Evolutionary conservation across 352 stramenopile genomes (phyloP).

Genomic region (Globisporangium ultimum): DNA sequence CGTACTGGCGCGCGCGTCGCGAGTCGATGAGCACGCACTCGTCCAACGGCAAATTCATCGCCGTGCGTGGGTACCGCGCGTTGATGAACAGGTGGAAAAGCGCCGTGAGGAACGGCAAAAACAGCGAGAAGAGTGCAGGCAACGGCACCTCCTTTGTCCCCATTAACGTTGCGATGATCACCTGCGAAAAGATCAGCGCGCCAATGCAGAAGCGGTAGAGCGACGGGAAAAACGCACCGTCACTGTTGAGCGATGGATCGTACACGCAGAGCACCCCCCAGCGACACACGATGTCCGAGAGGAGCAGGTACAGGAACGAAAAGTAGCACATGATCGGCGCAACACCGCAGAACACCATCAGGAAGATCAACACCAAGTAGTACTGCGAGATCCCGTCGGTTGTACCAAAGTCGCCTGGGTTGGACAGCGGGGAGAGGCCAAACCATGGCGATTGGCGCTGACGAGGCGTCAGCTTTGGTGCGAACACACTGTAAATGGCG

Average conservation of each 20-base stretch:
- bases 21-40: conserved; percentile 74
- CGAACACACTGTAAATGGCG: conserved; percentile 69
- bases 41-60: conserved; percentile 67
- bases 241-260: conserved; percentile 65
- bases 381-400: conserved; percentile 65
- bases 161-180: conserved; percentile 71
- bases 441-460: conserved; percentile 69
- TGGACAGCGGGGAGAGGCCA: conserved; percentile 51
- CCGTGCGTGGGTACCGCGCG: conserved; percentile 62
- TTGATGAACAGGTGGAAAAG: conserved; percentile 74
- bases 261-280: conserved; percentile 71
- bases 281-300: conserved; percentile 75
- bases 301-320: conserved; percentile 56
- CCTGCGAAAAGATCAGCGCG: conserved; percentile 72
- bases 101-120: conserved; percentile 61
- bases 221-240: conserved; percentile 69
- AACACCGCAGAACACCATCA: conserved; percentile 71
- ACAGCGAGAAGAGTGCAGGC: conserved; percentile 51
- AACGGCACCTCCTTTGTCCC: conserved; percentile 72
- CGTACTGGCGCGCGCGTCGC: conserved; percentile 42
- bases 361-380: conserved; percentile 70
- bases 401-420: conserved; percentile 56
- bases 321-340: conserved; percentile 83
- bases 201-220: conserved; percentile 81
- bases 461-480: conserved; percentile 77